Conservation (phyloP, 495 filamentous ascomycete genomes). For the Hypoxylon lienhwacheense region DNA sequence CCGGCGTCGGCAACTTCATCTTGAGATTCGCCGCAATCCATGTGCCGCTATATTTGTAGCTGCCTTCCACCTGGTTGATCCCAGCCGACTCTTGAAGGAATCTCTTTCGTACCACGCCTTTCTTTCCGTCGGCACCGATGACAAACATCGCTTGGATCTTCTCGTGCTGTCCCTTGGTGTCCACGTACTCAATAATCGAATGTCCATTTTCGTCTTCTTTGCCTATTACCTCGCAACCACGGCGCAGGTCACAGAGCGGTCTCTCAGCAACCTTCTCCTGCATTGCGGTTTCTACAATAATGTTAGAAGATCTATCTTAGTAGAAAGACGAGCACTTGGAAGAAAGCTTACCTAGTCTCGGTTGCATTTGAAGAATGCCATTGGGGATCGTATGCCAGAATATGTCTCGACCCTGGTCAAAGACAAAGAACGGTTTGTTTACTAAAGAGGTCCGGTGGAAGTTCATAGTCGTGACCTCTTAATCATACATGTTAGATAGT, state of each 20-base stretch:
- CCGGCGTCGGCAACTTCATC: conserved; percentile 46
- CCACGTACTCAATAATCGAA: conserved; percentile 43
- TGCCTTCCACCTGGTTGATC: conserved; percentile 43
- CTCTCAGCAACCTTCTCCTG: conserved; percentile 25
- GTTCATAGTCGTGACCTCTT: conserved; percentile 41
- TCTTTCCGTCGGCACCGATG: conserved; percentile 56
- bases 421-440: conserved; percentile 18
- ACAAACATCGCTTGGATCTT: conserved; percentile 45
- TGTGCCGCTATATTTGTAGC: conserved; percentile 51
- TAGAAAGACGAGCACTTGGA: background rate
- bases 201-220: conserved; percentile 39
- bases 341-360: conserved; percentile 29
- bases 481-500: background rate
- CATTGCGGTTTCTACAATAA: conserved; percentile 31
- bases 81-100: conserved; percentile 52
- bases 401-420: conserved; percentile 4
- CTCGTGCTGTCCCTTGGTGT: conserved; percentile 31
- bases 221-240: conserved; percentile 39
- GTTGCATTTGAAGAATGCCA: conserved; percentile 33
- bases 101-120: conserved; percentile 51
- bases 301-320: background rate
- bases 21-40: conserved; percentile 59
- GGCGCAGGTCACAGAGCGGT: conserved; percentile 41
- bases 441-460: conserved; percentile 24
- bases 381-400: conserved; percentile 27